These are phyloP conservation scores for Avena eriantha DNA, from an alignment of 176 grass and related monocot species.

Conservation along the genomic window DNA sequence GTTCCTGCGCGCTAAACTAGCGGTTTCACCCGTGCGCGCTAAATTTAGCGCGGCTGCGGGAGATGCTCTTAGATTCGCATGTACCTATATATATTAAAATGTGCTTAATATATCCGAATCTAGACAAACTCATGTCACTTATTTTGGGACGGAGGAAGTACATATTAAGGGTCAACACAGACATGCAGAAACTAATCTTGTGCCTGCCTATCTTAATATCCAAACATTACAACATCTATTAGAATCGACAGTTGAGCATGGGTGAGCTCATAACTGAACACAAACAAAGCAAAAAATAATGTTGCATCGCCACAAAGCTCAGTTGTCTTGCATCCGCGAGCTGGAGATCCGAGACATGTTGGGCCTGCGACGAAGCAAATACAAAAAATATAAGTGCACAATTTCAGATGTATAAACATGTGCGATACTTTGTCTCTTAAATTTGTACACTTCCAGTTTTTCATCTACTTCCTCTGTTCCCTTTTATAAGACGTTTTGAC, in stretches of 20 bases:
- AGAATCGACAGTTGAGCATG: slow-evolving; percentile 27
- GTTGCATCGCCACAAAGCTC: slow-evolving; percentile 18
- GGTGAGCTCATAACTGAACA: not conserved
- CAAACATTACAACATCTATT: slow-evolving; percentile 15
- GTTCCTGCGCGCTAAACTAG: no score
- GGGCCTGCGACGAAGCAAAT: not conserved
- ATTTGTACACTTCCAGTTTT: slow-evolving; percentile 3
- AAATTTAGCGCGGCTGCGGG: no score
- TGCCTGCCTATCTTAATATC: slow-evolving; percentile 34
- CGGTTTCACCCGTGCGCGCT: no score
- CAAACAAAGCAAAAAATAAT: not conserved
- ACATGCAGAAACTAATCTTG: slow-evolving; percentile 6
- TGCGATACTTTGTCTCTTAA: not conserved
- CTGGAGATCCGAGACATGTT: not conserved
- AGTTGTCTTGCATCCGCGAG: not conserved
- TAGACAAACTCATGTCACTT: no score
- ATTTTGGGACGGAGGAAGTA: no score
- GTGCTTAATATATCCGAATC: no score
- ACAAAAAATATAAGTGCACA: not conserved
- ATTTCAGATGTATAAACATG: not conserved
- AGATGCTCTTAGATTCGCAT: no score
- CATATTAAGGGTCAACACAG: slow-evolving; percentile 20
- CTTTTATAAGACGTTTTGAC: no score
- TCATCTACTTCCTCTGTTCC: not conserved
- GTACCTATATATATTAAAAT: no score